A percentile compares a stretch with the other conserved stretches of the same genome.
Evolutionary conservation across 306 rosid species (phyloP).

Genomic region (Vachellia collinsii): DNA sequence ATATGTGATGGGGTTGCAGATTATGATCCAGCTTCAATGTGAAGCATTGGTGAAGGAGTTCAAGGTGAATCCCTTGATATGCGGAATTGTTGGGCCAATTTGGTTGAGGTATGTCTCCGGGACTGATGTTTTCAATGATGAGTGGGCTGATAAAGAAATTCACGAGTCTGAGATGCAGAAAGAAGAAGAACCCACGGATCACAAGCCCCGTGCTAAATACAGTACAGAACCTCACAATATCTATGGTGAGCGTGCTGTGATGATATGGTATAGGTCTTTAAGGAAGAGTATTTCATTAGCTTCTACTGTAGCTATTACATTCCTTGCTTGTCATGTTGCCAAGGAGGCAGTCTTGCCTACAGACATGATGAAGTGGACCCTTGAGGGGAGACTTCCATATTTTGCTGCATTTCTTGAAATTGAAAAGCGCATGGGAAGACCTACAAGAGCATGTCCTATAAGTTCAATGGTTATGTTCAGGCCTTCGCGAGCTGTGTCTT

Average conservation of each 20-base stretch:
- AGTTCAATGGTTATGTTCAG: slow-evolving; percentile 71
- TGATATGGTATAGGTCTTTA: slow-evolving; percentile 69
- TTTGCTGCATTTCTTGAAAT: slow-evolving; percentile 78
- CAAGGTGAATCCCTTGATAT: slow-evolving; percentile 73
- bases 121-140: slow-evolving; percentile 69
- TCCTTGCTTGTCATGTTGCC: slow-evolving; percentile 82
- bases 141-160: slow-evolving; percentile 58
- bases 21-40: slow-evolving; percentile 81
- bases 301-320: slow-evolving; percentile 63
- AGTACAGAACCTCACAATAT: slow-evolving; percentile 59
- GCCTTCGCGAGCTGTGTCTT: slow-evolving; percentile 63
- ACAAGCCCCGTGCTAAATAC: slow-evolving; percentile 39
- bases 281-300: slow-evolving; percentile 68
- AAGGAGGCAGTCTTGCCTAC: slow-evolving; percentile 80
- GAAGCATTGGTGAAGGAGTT: slow-evolving; percentile 77
- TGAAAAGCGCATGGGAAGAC: slow-evolving; percentile 62
- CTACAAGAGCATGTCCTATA: slow-evolving; percentile 76
- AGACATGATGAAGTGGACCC: slow-evolving; percentile 75
- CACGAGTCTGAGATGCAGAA: slow-evolving; percentile 60
- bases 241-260: slow-evolving; percentile 63
- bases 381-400: slow-evolving; percentile 88
- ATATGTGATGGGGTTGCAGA: slow-evolving; percentile 76
- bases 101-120: slow-evolving; percentile 78
- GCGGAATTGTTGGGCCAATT: slow-evolving; percentile 77
- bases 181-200: slow-evolving; percentile 54